Percentiles rank a stretch among this genome's conserved stretches.
phyloP scores from a whole-genome alignment of 768 basidiomycete species.

The Termitomyces heimii region DNA sequence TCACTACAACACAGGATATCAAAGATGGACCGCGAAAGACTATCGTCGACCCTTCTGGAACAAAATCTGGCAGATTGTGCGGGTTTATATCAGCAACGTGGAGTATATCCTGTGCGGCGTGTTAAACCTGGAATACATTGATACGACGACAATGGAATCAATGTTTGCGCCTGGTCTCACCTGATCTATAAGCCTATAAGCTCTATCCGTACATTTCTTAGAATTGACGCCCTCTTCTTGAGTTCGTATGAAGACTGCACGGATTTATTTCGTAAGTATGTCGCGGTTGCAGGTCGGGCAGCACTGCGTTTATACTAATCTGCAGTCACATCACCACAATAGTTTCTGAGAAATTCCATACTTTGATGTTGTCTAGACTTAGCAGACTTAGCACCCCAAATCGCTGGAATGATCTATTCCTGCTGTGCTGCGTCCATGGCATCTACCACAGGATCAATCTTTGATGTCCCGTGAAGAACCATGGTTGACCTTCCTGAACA shows the following conservation, averaged over 20 bases:
- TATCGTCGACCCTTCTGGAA: not conserved
- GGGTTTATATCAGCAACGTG: not conserved
- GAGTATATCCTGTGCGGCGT: not conserved
- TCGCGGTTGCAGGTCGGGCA: not conserved
- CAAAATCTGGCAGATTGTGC: not conserved
- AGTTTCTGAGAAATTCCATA: too few species aligned
- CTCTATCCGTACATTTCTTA: too few species aligned
- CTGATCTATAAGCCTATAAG: not conserved
- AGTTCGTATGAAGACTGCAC: not conserved
- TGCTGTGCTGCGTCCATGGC: not conserved
- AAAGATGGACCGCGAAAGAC: not conserved
- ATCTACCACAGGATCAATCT: not conserved
- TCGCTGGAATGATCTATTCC: not conserved
- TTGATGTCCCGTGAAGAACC: not conserved
- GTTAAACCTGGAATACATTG: not conserved
- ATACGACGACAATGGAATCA: not conserved
- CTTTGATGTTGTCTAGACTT: not conserved
- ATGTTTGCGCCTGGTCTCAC: not conserved
- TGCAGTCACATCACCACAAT: not conserved
- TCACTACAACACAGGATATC: not conserved
- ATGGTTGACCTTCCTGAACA: too few species aligned
- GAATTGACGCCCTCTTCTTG: not conserved
- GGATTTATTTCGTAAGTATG: not conserved
- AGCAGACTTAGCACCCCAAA: not conserved
- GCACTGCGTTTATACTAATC: not conserved